phyloP scores from a whole-genome alignment of 306 rosid genomes.

The Cucurbita ficifolia region DNA sequence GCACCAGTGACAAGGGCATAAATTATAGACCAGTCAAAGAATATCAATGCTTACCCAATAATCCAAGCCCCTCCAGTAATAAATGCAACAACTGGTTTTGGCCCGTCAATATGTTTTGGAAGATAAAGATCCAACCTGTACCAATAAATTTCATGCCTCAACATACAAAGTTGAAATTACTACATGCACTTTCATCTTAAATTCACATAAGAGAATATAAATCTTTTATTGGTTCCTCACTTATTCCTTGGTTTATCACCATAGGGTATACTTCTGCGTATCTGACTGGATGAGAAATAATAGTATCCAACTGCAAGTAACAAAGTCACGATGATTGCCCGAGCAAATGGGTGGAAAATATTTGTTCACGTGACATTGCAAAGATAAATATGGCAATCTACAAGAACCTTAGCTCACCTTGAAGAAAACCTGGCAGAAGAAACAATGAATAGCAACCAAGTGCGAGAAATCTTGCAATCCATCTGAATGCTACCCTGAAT shows the following conservation, averaged over 20 bases:
- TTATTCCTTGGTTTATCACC: conserved; percentile 91
- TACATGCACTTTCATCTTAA: not conserved
- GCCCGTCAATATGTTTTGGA: conserved; percentile 45
- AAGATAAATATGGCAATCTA: not conserved
- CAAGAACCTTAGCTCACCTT: conserved; percentile 28
- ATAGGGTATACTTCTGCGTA: conserved; percentile 67
- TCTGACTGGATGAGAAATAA: conserved; percentile 70
- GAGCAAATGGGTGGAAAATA: not conserved
- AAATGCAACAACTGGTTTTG: conserved; percentile 88
- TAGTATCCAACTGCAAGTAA: conserved; percentile 62
- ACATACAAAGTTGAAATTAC: not conserved
- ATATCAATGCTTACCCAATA: conserved; percentile 55
- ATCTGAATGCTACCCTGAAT: conserved; percentile 92
- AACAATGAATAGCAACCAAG: conserved; percentile 65
- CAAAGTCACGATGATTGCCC: conserved; percentile 16
- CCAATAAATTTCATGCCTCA: conserved; percentile 17
- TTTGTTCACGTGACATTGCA: not conserved
- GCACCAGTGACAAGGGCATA: too few relatives aligned
- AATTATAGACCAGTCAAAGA: not conserved
- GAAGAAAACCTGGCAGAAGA: conserved; percentile 74
- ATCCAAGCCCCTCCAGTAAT: conserved; percentile 98
- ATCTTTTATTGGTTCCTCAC: conserved; percentile 15
- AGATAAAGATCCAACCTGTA: conserved; percentile 84
- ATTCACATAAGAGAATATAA: not conserved
- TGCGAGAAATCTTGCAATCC: conserved; percentile 66